Evolutionary conservation across 164 flowering plant species (phyloP).

Genomic region (Buxus sempervirens): DNA sequence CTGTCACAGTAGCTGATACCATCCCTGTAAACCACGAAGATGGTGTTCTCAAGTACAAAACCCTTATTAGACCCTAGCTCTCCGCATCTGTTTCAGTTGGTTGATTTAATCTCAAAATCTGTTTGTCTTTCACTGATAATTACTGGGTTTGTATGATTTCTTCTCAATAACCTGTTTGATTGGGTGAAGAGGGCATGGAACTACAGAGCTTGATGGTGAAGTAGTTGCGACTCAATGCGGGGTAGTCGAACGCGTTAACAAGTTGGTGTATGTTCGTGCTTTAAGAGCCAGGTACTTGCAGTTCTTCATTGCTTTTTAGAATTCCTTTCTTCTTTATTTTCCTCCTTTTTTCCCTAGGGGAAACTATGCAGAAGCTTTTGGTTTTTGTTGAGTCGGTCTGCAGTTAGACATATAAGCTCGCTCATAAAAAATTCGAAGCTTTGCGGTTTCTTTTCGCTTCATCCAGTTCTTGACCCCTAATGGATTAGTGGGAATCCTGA

Average conservation of each 20-base stretch:
- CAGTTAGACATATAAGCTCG: not conserved
- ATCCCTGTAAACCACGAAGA: constrained; percentile 82
- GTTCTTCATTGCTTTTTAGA: not conserved
- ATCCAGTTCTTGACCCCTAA: not conserved
- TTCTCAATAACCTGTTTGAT: not conserved
- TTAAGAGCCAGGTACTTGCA: constrained; percentile 63
- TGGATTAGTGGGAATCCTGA: not conserved
- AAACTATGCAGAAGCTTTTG: not conserved
- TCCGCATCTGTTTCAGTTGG: too few species aligned
- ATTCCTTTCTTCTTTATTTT: not conserved
- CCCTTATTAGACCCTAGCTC: too few species aligned
- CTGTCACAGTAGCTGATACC: constrained; percentile 80
- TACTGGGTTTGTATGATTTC: not conserved
- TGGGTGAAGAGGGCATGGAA: constrained; percentile 85
- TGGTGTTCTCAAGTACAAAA: constrained; percentile 72
- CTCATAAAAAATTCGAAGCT: too few species aligned
- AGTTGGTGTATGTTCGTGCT: constrained; percentile 76
- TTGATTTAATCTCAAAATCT: not conserved
- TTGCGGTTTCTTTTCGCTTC: not conserved
- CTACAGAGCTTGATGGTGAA: constrained; percentile 67
- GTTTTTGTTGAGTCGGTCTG: not conserved
- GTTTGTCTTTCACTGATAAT: constrained; percentile 1
- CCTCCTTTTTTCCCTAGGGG: not conserved
- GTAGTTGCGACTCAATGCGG: constrained; percentile 88
- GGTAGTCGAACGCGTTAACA: constrained; percentile 90